These are phyloP conservation scores for Butyriboletus loyo DNA, from an alignment of 768 basidiomycete species.

Conservation along the genomic window DNA sequence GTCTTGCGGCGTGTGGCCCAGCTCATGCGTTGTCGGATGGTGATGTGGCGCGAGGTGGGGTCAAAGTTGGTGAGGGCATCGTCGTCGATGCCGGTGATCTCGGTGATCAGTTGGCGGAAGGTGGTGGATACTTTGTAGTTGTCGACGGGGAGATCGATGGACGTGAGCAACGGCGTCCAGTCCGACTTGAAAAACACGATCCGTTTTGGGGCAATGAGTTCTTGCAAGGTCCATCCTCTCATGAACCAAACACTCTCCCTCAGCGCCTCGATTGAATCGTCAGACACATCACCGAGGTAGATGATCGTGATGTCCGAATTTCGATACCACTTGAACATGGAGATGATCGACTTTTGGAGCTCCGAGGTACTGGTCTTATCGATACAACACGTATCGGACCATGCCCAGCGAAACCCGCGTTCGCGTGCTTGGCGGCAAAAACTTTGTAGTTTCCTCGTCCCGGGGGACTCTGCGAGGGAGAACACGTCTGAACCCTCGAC, in stretches of 20 bases:
- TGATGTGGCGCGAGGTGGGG: constrained; percentile 10
- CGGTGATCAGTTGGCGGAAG: constrained; percentile 12
- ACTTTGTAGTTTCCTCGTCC: constrained; percentile 11
- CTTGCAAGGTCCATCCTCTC: constrained; percentile 26
- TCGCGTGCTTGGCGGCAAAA: constrained; percentile 20
- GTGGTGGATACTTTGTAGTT: constrained; percentile 16
- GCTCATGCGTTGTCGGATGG: constrained; percentile 21
- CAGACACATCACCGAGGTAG: constrained; percentile 20
- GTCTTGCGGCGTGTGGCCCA: constrained; percentile 32
- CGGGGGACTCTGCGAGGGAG: constrained; percentile 11
- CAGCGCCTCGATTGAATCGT: constrained; percentile 13
- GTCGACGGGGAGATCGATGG: constrained; percentile 11
- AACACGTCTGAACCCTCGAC: constrained; percentile 16
- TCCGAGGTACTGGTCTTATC: constrained; percentile 29
- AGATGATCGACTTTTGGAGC: constrained; percentile 27
- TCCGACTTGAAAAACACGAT: constrained; percentile 23
- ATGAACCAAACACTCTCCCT: constrained; percentile 23
- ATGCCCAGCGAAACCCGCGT: constrained; percentile 24
- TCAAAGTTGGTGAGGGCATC: constrained; percentile 16
- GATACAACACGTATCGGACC: constrained; percentile 31
- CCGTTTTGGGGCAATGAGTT: constrained; percentile 25
- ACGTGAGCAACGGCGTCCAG: constrained; percentile 19
- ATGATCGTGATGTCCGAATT: constrained; percentile 25
- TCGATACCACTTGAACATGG: constrained; percentile 32
- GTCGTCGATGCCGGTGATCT: constrained; percentile 20